Percentiles rank a stretch among this genome's conserved stretches.
Evolutionary conservation across 2,329 filamentous ascomycete species (phyloP).

Genomic region (Arthrobotrys megalospora): DNA sequence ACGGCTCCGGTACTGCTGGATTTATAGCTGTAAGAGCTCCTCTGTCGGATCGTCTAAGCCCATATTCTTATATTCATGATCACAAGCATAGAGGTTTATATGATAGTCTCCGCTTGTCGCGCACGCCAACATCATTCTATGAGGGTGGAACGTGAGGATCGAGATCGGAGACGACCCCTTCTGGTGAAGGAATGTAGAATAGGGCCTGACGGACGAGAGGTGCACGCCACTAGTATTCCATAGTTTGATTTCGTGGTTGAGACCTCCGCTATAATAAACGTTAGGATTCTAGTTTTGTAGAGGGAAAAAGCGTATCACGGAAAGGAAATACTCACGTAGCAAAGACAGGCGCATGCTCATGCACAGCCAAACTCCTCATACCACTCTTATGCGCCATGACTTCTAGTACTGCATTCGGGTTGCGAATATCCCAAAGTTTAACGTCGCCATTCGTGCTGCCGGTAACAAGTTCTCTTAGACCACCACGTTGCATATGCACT

Average conservation of each 20-base stretch:
- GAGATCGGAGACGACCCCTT: conserved; percentile 86
- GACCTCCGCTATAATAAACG: conserved; percentile 79
- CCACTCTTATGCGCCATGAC: conserved; percentile 83
- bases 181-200: conserved; percentile 87
- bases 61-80: conserved; percentile 66
- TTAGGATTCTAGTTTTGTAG: conserved; percentile 63
- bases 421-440: conserved; percentile 94
- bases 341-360: conserved; percentile 97
- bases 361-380: conserved; percentile 87
- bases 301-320: conserved; percentile 31
- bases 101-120: conserved; percentile 89
- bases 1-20: background rate
- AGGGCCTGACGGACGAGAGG: conserved; percentile 88
- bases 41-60: conserved; percentile 50
- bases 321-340: conserved; percentile 78
- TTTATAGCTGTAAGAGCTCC: conserved; percentile 44
- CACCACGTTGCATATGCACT: conserved; percentile 96
- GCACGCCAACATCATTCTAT: conserved; percentile 90
- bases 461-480: conserved; percentile 89
- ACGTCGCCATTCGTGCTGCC: conserved; percentile 94
- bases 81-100: conserved; percentile 87
- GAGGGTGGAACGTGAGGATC: conserved; percentile 93
- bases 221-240: conserved; percentile 88
- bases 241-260: conserved; percentile 87
- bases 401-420: conserved; percentile 81